Percentiles rank a stretch among this genome's conserved stretches.
Evolutionary conservation across 2,329 filamentous ascomycete genomes (phyloP).

Genomic region (Verticillium longisporum): DNA sequence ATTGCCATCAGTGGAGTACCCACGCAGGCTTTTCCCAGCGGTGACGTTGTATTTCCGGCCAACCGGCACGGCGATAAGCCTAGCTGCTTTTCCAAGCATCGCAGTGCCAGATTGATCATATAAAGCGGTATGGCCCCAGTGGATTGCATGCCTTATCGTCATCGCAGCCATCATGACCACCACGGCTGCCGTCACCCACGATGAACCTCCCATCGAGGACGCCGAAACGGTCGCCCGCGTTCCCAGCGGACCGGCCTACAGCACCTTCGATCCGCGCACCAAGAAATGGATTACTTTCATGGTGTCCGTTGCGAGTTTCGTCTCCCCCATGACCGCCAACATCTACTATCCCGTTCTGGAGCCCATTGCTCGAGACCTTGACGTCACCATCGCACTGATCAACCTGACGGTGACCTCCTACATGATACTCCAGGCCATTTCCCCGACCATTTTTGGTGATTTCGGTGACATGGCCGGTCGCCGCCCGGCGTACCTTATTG

Average conservation of each 20-base stretch:
- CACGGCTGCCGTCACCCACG: not conserved
- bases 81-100: too few relatives aligned
- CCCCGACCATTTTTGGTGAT: conserved; percentile 54
- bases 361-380: conserved; percentile 29
- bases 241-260: conserved; percentile 27
- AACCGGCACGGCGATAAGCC: too few relatives aligned
- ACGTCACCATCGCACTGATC: conserved; percentile 30
- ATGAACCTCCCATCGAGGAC: conserved; percentile 9
- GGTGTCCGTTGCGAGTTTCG: conserved; percentile 44
- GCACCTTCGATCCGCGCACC: conserved; percentile 26
- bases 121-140: too few relatives aligned
- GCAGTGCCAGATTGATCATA: too few relatives aligned
- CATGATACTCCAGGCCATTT: conserved; percentile 57
- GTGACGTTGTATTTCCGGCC: too few relatives aligned
- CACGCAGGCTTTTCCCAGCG: too few relatives aligned
- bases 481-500: conserved; percentile 53
- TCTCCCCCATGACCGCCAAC: conserved; percentile 54
- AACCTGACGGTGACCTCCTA: conserved; percentile 52
- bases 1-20: too few relatives aligned
- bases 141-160: too few relatives aligned
- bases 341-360: conserved; percentile 43
- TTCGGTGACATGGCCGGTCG: conserved; percentile 55
- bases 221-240: conserved; percentile 11
- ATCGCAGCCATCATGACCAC: not conserved
- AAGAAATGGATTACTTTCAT: conserved; percentile 47